phyloP scores from a whole-genome alignment of 345 rosid genomes.

The Brassica napus region Da-Ae NC_063442.1:35128501-35129000 shows the following conservation, averaged over 20 bases:
- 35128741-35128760: constrained; percentile 29
- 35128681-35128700: constrained; percentile 1
- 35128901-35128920: too few relatives aligned
- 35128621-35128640: constrained; percentile 13
- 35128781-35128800: background rate
- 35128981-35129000: too few relatives aligned
- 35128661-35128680: constrained; percentile 29
- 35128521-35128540: background rate
- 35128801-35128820: background rate
- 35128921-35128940: too few relatives aligned
- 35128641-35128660: constrained; percentile 7
- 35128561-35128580: background rate
- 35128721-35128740: background rate
- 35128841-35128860: too few relatives aligned
- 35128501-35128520: too few relatives aligned
- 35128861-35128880: too few relatives aligned
- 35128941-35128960: too few relatives aligned
- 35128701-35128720: constrained; percentile 12
- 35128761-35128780: constrained; percentile 13
- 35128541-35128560: background rate
- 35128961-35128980: too few relatives aligned
- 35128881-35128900: too few relatives aligned
- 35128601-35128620: background rate
- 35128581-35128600: background rate
- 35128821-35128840: background rate